phyloP scores from a whole-genome alignment of 495 filamentous ascomycete genomes.

The Trypethelium eluteriae region DNA sequence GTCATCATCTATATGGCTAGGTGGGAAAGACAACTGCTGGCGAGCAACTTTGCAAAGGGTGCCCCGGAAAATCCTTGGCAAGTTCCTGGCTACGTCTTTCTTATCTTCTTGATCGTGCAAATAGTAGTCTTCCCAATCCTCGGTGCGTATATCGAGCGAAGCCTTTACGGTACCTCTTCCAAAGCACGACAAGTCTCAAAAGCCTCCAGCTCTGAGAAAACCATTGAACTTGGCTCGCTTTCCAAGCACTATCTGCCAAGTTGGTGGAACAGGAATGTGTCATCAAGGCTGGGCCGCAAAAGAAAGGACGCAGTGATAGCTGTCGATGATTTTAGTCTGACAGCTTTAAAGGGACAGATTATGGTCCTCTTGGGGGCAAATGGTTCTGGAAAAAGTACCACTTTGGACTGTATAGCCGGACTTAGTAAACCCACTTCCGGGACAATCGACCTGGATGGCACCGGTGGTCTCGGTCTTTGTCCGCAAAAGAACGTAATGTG shows the following conservation, averaged over 20 bases:
- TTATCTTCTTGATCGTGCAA: constrained; percentile 51
- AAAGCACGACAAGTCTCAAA: constrained; percentile 47
- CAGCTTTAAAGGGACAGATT: constrained; percentile 65
- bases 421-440: constrained; percentile 63
- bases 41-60: constrained; percentile 29
- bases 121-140: constrained; percentile 64
- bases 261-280: constrained; percentile 44
- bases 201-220: constrained; percentile 41
- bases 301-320: constrained; percentile 57
- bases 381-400: constrained; percentile 79
- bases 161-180: constrained; percentile 64
- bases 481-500: constrained; percentile 76
- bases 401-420: constrained; percentile 76
- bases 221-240: constrained; percentile 46
- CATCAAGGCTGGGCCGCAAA: constrained; percentile 45
- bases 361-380: constrained; percentile 77
- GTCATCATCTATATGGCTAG: constrained; percentile 37
- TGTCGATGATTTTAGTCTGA: constrained; percentile 59
- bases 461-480: constrained; percentile 74
- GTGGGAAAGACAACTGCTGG: constrained; percentile 25
- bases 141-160: constrained; percentile 63
- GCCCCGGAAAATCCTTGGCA: constrained; percentile 27
- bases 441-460: constrained; percentile 60
- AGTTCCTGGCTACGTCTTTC: constrained; percentile 25
- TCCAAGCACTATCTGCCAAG: constrained; percentile 67